Evolutionary conservation across 257 asterid species (phyloP).

Genomic region (Solanum ossicruentum): DNA sequence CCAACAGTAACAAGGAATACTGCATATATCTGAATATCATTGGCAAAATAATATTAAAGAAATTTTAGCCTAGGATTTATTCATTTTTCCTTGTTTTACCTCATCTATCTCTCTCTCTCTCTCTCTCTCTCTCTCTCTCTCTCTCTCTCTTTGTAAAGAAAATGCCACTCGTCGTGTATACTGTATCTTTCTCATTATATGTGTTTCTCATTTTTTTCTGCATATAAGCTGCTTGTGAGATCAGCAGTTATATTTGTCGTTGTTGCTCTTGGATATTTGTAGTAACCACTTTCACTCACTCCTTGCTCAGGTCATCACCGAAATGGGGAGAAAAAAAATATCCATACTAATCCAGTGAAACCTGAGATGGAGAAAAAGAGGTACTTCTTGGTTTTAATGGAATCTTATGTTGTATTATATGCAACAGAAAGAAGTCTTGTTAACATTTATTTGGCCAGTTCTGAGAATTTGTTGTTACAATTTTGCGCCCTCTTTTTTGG

Average conservation of each 20-base stretch:
- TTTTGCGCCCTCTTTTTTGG: not conserved
- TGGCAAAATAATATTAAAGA: not conserved
- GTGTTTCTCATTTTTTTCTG: not conserved
- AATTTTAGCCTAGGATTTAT: not conserved
- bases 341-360: constrained; percentile 14
- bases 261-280: not conserved
- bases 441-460: not conserved
- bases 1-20: not conserved
- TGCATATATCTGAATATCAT: not conserved
- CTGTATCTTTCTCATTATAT: not conserved
- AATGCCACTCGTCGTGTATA: not conserved
- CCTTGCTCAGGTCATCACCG: constrained; percentile 24
- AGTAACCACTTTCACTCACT: not conserved
- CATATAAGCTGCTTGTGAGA: not conserved
- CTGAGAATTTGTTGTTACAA: not conserved
- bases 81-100: not conserved
- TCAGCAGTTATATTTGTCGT: not conserved
- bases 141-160: not conserved
- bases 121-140: not conserved
- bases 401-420: not conserved
- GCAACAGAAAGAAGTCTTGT: not conserved
- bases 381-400: constrained; percentile 17
- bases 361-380: constrained; percentile 41
- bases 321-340: constrained; percentile 16
- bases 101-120: not conserved